Base-by-base conservation (phyloP, 108 stramenopile species). In the Nannochloropsis oceanica region DNA sequence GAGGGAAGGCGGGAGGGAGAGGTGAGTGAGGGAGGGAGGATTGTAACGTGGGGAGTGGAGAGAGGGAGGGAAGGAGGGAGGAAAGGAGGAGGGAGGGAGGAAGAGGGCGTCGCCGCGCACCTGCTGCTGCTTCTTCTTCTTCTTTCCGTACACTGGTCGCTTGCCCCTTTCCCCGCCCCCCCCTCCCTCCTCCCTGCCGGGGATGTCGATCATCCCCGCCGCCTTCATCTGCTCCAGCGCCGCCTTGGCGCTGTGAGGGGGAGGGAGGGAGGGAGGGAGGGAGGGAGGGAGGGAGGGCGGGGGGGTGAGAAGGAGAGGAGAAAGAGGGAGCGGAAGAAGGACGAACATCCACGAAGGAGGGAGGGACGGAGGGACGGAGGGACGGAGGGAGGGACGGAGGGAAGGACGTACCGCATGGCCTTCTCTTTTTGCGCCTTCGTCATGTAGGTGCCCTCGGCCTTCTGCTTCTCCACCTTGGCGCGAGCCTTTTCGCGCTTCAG, bases 401-500 rank as follows among this genome's bases (percentile, higher is more conserved):
- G 85, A 44, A 43, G 85, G 14, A 87, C 86, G 59, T 73, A 73
- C 44, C 85, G 86, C 44, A 87, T 87, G 83, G 82, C 86, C 85
- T 90, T 83, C 44, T 91, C 89, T 50, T 89, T 90, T 85, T 90
- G 87, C 81, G 86, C 87, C 59, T 91, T 91, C 13, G 90, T 91
- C 87, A 88, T 91, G 89, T 90, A 91, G 27, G 90, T 91, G 34
- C 90, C 90, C 42, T 87, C 89, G 34, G 88, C 88, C 42, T 90
- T 91, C 81, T 91, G 90, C 14, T 84, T 84, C 3, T 89, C 90
- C 20, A 88, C 81, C 84, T 90, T 88, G 25, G 73, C 81, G 27
- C 26, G 14, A 25, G 27, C 26, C 20, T 24, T 27, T 14, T 79
- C 34, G 25, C 43, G n/a, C n/a, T 84, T 88, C 79, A 42, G 43